A percentile compares a stretch with the other conserved stretches of the same genome.
These are phyloP conservation scores for Avicennia marina DNA, from an alignment of 257 asterid genomes.

Conservation along the genomic window DNA sequence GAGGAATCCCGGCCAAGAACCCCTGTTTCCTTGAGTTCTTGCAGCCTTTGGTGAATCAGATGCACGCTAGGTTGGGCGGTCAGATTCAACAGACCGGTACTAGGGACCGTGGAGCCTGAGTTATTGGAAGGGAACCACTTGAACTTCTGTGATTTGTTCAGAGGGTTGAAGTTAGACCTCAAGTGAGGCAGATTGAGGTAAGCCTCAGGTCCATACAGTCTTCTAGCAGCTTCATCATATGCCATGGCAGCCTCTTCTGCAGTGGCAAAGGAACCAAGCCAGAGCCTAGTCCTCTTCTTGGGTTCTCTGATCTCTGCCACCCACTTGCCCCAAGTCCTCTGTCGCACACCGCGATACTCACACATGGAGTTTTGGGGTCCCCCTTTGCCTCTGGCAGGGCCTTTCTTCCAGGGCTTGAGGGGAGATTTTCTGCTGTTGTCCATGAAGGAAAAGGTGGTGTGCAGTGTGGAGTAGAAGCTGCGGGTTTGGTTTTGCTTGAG, in stretches of 20 bases:
- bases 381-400: conserved; percentile 91
- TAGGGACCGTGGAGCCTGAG: conserved; percentile 41
- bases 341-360: conserved; percentile 85
- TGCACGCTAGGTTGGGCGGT: conserved; percentile 89
- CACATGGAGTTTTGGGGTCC: conserved; percentile 86
- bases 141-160: conserved; percentile 79
- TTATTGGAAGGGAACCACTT: conserved; percentile 78
- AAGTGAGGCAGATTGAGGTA: conserved; percentile 83
- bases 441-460: conserved; percentile 32
- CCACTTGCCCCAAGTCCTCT: conserved; percentile 93
- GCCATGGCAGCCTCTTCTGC: conserved; percentile 98
- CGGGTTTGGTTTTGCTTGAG: conserved; percentile 3
- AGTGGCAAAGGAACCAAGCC: conserved; percentile 86
- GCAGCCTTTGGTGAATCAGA: conserved; percentile 84
- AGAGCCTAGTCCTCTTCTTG: conserved; percentile 73
- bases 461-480: conserved; percentile 17
- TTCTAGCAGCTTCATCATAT: conserved; percentile 86
- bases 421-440: conserved; percentile 60
- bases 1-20: conserved; percentile 39
- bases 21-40: conserved; percentile 71
- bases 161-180: conserved; percentile 69
- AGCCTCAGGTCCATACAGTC: conserved; percentile 87
- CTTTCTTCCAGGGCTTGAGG: conserved; percentile 94
- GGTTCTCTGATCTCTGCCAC: conserved; percentile 92
- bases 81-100: conserved; percentile 67